phyloP scores from a whole-genome alignment of 371 early-diverging fungal species.

The Rhizomucor miehei region DNA sequence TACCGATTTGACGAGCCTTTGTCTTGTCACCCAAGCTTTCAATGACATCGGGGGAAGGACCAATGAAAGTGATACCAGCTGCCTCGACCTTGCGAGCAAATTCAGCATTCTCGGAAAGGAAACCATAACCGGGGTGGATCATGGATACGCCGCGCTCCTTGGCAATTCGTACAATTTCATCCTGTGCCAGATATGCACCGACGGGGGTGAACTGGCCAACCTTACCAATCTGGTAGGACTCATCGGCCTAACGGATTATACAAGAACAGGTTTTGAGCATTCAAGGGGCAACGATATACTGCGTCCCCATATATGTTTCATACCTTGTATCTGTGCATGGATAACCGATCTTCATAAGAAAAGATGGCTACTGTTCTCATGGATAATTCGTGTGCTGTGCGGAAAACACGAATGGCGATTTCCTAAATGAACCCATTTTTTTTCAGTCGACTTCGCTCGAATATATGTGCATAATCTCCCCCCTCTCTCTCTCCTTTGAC shows the following conservation, averaged over 20 bases:
- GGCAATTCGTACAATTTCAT: constrained; percentile 88
- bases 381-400: constrained; percentile 90
- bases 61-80: constrained; percentile 91
- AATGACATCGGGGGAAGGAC: constrained; percentile 85
- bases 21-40: constrained; percentile 93
- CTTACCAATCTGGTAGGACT: constrained; percentile 88
- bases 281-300: too few relatives aligned
- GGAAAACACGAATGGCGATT: constrained; percentile 91
- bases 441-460: too few relatives aligned
- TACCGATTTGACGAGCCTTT: constrained; percentile 82
- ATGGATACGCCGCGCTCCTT: constrained; percentile 74
- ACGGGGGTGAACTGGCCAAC: constrained; percentile 84
- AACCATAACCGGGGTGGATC: constrained; percentile 91
- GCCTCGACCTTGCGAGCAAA: constrained; percentile 88
- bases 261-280: too few relatives aligned
- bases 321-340: constrained; percentile 92
- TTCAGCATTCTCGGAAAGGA: constrained; percentile 86
- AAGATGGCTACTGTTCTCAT: constrained; percentile 88
- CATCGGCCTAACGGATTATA: constrained; percentile 68
- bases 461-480: neutral
- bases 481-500: neutral
- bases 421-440: constrained; percentile 43
- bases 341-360: constrained; percentile 88
- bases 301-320: neutral
- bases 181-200: constrained; percentile 91